Base-by-base conservation (phyloP, 768 basidiomycete species). In the Vishniacozyma victoriae region DNA sequence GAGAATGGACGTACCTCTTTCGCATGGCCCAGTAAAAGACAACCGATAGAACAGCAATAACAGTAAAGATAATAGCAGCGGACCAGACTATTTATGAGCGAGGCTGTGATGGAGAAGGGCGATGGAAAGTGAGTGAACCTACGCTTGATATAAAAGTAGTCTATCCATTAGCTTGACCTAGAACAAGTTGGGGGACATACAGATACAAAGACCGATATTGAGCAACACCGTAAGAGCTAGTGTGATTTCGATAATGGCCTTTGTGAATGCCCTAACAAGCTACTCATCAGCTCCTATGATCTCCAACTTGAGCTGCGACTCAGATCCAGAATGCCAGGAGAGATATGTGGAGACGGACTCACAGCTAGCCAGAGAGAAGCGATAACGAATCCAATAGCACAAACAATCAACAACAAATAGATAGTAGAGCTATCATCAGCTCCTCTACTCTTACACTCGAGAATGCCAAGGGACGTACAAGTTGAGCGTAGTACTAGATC, bases 51-150 rank as follows among this genome's bases (percentile, higher is more conserved):
- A 88, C 52, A 0, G 87, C 85, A 49, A 90, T 83, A 48, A 89
- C 70, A 11, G 85, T 84, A 75, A 87, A 87, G 50, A 89, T 82
- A 59, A 89, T 85, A 2, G 87, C 87, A 7, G 84, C 86, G 40
- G 85, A 84, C 85, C 63, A 54, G 52, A 69, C 69, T 71, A 42
- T 13, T 13, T 7, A 20, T 29, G 16, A 22, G 41, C 25, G 22
- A 29, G 23, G 16, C 33, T 48, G 19, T 31, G 41, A n/a, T 50
- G 18, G 18, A n/a, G 29, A 19, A 25, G 37, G 22, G 29, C 25
- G 15, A 20, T 22, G 3, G 11, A 6, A 27, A 44, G 7, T n/a
- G 26, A 13, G 35, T 18, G 14, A 35, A 37, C 69, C 39, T 39
- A 71, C 67, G 69, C 38, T 69, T 64, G 44, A 71, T 62, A 40